Percentiles rank a stretch among this genome's conserved stretches.
These are phyloP conservation scores for Ceriops tagal DNA, from an alignment of 345 rosid species.

Conservation along the genomic window DNA sequence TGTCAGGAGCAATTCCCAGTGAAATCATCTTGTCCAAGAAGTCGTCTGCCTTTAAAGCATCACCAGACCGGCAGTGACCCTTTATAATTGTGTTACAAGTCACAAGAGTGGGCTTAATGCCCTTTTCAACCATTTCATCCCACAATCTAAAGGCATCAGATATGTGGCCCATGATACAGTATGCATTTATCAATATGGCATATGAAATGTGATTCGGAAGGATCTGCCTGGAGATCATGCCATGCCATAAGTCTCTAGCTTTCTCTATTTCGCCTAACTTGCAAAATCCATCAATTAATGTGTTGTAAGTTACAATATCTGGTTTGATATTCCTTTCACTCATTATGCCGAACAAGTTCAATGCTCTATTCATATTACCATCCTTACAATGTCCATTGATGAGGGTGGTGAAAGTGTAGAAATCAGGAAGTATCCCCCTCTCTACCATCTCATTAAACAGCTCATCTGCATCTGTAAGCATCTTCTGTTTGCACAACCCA, in stretches of 20 bases:
- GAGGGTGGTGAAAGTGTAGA: conserved; percentile 67
- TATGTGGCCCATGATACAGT: conserved; percentile 52
- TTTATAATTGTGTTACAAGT: conserved; percentile 65
- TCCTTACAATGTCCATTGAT: conserved; percentile 76
- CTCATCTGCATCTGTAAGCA: conserved; percentile 62
- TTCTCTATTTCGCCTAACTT: conserved; percentile 59
- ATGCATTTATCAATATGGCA: conserved; percentile 60
- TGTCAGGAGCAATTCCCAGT: conserved; percentile 56
- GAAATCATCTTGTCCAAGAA: conserved; percentile 58
- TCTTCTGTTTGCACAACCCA: conserved; percentile 67
- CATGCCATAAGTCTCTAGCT: conserved; percentile 56
- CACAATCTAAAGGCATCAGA: conserved; percentile 62
- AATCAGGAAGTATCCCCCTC: conserved; percentile 62
- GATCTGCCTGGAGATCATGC: conserved; percentile 48
- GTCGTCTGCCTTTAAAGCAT: conserved; percentile 51
- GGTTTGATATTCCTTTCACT: conserved; percentile 54
- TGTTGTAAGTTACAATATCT: conserved; percentile 74
- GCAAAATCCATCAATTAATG: conserved; percentile 76
- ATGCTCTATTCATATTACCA: conserved; percentile 58
- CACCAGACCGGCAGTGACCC: conserved; percentile 71
- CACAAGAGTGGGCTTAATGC: conserved; percentile 55
- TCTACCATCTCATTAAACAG: conserved; percentile 61
- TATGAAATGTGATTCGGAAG: conserved; percentile 60
- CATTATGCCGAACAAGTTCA: conserved; percentile 53
- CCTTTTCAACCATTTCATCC: conserved; percentile 65